Base-by-base conservation (phyloP, 345 rosid species). In the Arabidopsis arenosa region DNA sequence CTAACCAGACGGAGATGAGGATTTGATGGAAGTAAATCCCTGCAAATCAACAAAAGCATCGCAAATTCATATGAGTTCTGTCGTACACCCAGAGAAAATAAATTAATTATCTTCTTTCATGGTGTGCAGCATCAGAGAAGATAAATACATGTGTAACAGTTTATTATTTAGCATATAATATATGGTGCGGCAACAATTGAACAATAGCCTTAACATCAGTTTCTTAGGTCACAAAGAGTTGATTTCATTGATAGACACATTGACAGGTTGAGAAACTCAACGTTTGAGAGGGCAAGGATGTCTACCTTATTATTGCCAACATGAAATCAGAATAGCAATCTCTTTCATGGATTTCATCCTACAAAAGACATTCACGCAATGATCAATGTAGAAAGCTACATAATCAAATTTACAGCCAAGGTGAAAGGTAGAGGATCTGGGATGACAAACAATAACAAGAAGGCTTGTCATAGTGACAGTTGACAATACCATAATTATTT, bases 321-420 rank as follows among this genome's bases (percentile, higher is more conserved):
- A 90, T 89, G 81, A 94, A 85, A 86, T 94, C 98, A n/a, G 93
- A 90, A 83, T 82, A 90, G 83, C 93, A 84, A 82, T 94, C 97
- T 80, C 98, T 89, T 82, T 94, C 98, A 79, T 94, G 98, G 70
- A 94, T 86, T 85, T 94, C 98, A 84, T 94, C 98, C 98, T 94
- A 80, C 82, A 82, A 78, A 23, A 70, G 26, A 80, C 70, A 82
- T 68, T 23, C 56, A 23, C 44, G 68, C 66, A 81, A 53, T 63
- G 17, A 26, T 64, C 71, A 73, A 39, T 26, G 52, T 52, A 66
- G 15, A 58, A 51, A 49, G 60, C 66, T 70, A 63, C 56, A 62
- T 12, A 82, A 75, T 36, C 9, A 77, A 13, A 32, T 13, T 51
- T 30, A 58, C 43, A 65, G 71, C 48, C 30, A 47, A 58, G 32